Percentiles rank a stretch among this genome's conserved stretches.
These are phyloP conservation scores for Thuja plicata DNA, from an alignment of 83 land plant genomes.

Conservation along the genomic window DNA sequence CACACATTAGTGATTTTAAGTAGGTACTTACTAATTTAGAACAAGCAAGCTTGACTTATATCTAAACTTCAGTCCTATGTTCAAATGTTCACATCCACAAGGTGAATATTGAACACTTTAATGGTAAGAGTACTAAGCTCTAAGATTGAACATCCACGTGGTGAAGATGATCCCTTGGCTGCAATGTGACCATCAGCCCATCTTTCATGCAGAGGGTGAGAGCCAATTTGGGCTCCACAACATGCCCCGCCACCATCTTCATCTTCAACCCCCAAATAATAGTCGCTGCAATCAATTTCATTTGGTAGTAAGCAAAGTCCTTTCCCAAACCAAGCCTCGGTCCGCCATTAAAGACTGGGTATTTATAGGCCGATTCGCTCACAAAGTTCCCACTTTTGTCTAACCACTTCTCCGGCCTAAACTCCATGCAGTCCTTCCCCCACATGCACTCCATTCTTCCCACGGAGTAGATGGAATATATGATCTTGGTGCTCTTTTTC, in stretches of 20 bases:
- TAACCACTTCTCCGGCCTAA: conserved; percentile 3
- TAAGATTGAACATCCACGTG: no score
- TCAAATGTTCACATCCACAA: no score
- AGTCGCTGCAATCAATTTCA: conserved; percentile 21
- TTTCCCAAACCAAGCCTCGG: conserved; percentile 74
- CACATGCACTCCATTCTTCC: conserved; percentile 44
- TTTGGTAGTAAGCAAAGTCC: conserved; percentile 53
- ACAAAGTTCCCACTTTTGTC: conserved; percentile 23
- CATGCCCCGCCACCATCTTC: neutral
- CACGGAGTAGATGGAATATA: no score
- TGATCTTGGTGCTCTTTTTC: no score
- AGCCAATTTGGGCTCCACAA: neutral
- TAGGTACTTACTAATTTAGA: no score
- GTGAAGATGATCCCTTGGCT: neutral
- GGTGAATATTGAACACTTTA: no score
- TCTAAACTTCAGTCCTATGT: no score
- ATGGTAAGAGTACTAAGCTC: no score
- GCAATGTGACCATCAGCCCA: neutral
- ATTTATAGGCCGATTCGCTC: conserved; percentile 18
- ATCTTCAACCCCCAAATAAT: conserved; percentile 15
- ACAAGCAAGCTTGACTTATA: no score
- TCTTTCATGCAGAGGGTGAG: neutral
- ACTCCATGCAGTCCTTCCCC: conserved; percentile 10
- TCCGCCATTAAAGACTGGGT: conserved; percentile 45
- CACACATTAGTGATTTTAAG: no score